phyloP scores from a whole-genome alignment of 2,329 filamentous ascomycete genomes.

The Hortaea sp. region DNA sequence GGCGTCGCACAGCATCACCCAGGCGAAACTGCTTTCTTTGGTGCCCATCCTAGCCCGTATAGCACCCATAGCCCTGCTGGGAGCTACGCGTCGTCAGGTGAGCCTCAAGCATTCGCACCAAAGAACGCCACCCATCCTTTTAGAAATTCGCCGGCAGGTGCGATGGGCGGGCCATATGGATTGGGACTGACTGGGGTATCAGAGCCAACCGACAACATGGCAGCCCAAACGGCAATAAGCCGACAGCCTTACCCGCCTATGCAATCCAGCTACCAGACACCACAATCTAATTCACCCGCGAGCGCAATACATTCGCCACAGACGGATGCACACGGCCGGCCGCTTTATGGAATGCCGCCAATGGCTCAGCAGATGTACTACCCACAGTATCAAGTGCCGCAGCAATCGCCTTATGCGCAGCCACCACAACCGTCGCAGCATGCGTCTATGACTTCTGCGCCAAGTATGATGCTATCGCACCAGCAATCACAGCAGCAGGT shows the following conservation, averaged over 20 bases:
- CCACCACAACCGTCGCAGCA: slow-evolving; percentile 44
- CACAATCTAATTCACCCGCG: slow-evolving; percentile 87
- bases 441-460: slow-evolving; percentile 42
- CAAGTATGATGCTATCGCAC: slow-evolving; percentile 46
- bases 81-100: slow-evolving; percentile 81
- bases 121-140: neutral
- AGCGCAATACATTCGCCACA: slow-evolving; percentile 77
- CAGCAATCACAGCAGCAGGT: slow-evolving; percentile 26
- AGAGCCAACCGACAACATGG: slow-evolving; percentile 65
- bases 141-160: neutral
- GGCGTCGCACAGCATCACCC: slow-evolving; percentile 51
- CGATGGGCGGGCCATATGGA: slow-evolving; percentile 8
- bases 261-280: slow-evolving; percentile 61
- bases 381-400: slow-evolving; percentile 38
- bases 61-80: slow-evolving; percentile 70
- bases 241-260: slow-evolving; percentile 71
- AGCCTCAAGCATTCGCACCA: slow-evolving; percentile 30
- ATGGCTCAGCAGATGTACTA: slow-evolving; percentile 80
- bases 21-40: slow-evolving; percentile 63
- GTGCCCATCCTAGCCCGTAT: slow-evolving; percentile 71
- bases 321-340: slow-evolving; percentile 76
- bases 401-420: slow-evolving; percentile 48
- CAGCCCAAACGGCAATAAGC: slow-evolving; percentile 53
- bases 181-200: slow-evolving; percentile 45
- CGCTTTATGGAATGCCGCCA: slow-evolving; percentile 75